Base-by-base conservation (phyloP, 1,284 basidiomycete species). In the Omphalotus olearius region DNA sequence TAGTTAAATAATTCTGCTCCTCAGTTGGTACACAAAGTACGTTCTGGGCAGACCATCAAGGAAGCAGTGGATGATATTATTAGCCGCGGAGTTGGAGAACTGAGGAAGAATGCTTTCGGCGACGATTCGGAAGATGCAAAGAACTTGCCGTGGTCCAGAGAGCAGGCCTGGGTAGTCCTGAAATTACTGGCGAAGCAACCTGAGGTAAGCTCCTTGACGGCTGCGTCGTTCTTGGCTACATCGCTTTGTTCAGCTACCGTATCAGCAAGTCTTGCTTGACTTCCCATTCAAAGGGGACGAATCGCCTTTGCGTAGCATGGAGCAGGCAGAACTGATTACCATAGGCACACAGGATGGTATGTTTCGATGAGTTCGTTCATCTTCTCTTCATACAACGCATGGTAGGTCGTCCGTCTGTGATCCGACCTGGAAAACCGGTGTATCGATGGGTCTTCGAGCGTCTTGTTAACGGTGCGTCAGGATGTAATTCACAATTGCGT, bases 241-340 rank as follows among this genome's bases (percentile, higher is more conserved):
- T 26, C 17, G 36, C 47, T 39, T 28, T 40, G 40, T 50, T 20
- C 47, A 92, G 91, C 69, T 90, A 13, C 76, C 88, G 9, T 98
- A 98, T 66, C 83, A 93, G 54, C 83, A 93, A 37, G 73, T 92
- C 7, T 72, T 99, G 50, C 69, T 89, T 52, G 86, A 91, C 49
- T 89, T 88, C 64, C 92, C 91, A 1, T 98, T 97, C 83, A 97
- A 94, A 66, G 91, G 89, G 16, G 86, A 94, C 60, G 94, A 98
- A 64, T 71, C 73, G 11, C 77, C 91, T 4, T 66, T 99, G 56
- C 81, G 92, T 57, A 82, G 79, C 23, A 84, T 99, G 80, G 96
- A 98, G 64, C 88, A 91, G 59, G 86, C 89, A 4, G 95, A 98
- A 59, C 68, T 98, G 47, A 91, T 98, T 56, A 75, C 83, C 1